These are phyloP conservation scores for Prototheca stagnorum DNA, from an alignment of 163 green algal species.

Conservation along the genomic window DNA sequence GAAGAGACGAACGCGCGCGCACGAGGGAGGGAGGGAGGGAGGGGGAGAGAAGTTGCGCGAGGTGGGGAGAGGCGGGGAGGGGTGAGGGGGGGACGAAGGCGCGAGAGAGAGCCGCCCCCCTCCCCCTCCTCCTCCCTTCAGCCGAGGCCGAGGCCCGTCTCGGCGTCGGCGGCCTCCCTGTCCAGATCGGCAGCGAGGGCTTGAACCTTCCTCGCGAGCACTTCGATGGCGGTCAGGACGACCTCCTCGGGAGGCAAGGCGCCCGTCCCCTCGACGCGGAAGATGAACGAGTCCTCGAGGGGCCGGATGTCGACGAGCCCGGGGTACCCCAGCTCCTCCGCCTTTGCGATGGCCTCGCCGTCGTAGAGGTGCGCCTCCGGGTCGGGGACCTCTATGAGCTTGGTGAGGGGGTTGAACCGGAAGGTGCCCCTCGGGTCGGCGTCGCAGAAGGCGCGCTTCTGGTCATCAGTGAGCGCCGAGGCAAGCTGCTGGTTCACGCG, in stretches of 20 bases:
- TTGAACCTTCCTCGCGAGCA: constrained; percentile 27
- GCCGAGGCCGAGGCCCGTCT: too few species aligned
- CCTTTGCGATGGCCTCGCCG: constrained; percentile 59
- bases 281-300: constrained; percentile 76
- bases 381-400: constrained; percentile 55
- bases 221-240: constrained; percentile 32
- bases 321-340: constrained; percentile 60
- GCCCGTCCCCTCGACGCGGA: constrained; percentile 87
- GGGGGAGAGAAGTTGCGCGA: too few species aligned
- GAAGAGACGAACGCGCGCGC: too few species aligned
- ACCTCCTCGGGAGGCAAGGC: constrained; percentile 51
- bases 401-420: constrained; percentile 54
- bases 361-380: constrained; percentile 69
- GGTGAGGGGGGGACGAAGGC: too few species aligned
- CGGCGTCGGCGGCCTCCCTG: not conserved
- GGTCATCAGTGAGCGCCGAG: constrained; percentile 47
- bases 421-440: constrained; percentile 58
- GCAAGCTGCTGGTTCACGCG: constrained; percentile 60
- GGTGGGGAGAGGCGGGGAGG: too few species aligned
- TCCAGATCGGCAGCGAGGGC: constrained; percentile 14
- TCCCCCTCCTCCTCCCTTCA: too few species aligned
- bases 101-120: too few species aligned
- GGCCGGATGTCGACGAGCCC: constrained; percentile 50
- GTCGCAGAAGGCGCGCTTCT: constrained; percentile 58
- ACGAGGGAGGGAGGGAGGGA: too few species aligned